Conservation (phyloP, 257 asterid genomes). For the Solanum arcanum region DNA sequence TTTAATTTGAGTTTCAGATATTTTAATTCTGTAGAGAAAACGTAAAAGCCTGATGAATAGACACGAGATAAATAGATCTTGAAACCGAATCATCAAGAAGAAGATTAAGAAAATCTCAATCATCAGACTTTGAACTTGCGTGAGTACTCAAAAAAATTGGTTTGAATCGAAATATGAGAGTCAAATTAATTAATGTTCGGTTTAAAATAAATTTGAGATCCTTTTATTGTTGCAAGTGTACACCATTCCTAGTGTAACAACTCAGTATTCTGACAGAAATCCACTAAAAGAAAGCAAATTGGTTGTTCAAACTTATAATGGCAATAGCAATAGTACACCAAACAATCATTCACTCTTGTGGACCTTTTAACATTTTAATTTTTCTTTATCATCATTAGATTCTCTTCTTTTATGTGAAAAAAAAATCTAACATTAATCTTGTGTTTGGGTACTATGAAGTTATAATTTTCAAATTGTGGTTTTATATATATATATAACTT, state of each 20-base stretch:
- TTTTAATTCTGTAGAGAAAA: fast-evolving
- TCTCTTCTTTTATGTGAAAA: not conserved
- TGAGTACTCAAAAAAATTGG: not conserved
- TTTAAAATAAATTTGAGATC: not conserved
- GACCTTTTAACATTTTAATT: not conserved
- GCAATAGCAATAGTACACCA: not conserved
- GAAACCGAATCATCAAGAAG: not conserved
- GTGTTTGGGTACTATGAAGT: not conserved
- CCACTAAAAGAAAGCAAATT: not conserved
- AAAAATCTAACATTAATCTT: not conserved
- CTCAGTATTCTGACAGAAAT: not conserved
- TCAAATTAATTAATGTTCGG: not conserved
- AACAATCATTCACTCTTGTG: not conserved
- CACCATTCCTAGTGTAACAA: not conserved
- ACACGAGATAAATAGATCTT: fast-evolving
- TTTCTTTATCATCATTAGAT: not conserved
- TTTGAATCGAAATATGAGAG: not conserved
- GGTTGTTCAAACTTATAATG: not conserved
- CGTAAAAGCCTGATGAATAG: too few species aligned
- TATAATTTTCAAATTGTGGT: too few species aligned
- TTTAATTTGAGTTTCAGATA: not conserved
- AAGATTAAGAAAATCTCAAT: not conserved
- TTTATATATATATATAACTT: too few species aligned
- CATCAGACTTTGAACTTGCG: fast-evolving
- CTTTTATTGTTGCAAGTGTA: not conserved